These are phyloP conservation scores for Saccharomycopsis sp. DNA, from an alignment of 805 yeast species.

Conservation along the genomic window DNA sequence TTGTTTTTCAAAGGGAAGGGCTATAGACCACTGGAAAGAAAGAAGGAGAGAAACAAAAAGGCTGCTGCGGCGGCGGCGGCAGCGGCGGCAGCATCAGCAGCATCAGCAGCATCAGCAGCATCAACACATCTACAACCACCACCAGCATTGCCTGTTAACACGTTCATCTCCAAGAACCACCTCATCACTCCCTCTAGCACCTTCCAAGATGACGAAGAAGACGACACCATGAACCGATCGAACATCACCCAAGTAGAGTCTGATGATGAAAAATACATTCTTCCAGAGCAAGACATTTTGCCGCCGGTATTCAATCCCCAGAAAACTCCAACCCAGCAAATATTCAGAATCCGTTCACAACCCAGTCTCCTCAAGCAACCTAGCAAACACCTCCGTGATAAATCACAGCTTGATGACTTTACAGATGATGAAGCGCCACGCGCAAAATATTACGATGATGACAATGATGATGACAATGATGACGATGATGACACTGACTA, in stretches of 20 bases:
- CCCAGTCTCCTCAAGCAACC: not conserved
- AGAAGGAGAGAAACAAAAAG: constrained; percentile 1
- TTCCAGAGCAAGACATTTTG: not conserved
- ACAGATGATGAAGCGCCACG: not conserved
- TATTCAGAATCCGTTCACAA: constrained; percentile 7
- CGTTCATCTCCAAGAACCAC: constrained; percentile 15
- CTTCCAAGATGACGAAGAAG: constrained; percentile 19
- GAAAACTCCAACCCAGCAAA: constrained; percentile 7
- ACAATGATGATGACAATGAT: constrained; percentile 10
- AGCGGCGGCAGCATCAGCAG: too few species aligned
- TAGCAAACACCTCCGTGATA: too few species aligned
- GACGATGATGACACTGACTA: constrained; percentile 15
- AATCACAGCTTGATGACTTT: not conserved
- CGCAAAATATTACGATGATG: constrained; percentile 16
- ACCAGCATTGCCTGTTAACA: too few species aligned
- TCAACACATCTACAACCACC: not conserved
- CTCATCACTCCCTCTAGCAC: constrained; percentile 20
- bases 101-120: too few species aligned
- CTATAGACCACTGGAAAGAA: constrained; percentile 11
- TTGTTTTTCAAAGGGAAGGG: constrained; percentile 63
- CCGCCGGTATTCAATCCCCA: not conserved
- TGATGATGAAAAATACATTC: not conserved
- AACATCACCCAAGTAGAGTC: not conserved
- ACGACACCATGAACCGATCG: too few species aligned
- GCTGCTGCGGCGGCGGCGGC: not conserved